phyloP scores from a whole-genome alignment of 768 basidiomycete species.

The Tubosaeta sp. region DNA sequence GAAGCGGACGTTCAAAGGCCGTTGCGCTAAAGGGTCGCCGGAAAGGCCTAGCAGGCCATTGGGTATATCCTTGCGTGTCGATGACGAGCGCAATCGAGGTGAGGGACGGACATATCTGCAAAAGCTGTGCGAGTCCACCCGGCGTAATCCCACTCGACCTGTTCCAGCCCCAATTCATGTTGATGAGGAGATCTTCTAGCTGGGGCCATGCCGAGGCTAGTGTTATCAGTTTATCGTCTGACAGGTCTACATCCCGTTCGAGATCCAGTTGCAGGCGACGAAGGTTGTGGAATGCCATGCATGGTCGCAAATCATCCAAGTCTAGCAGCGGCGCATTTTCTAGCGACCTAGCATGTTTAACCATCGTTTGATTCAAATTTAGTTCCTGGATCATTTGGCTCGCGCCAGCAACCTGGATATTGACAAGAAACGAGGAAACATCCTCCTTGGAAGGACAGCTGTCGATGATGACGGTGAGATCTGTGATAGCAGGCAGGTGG shows the following conservation, averaged over 20 bases:
- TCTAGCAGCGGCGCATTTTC: not conserved
- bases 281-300: conserved; percentile 1
- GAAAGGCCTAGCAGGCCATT: not conserved
- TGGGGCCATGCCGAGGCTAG: conserved; percentile 8
- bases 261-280: not conserved
- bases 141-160: conserved; percentile 3
- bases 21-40: not conserved
- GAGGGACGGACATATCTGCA: not conserved
- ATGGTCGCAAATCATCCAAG: not conserved
- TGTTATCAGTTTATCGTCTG: not conserved
- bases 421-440: not conserved
- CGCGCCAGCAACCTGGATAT: not conserved
- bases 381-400: not conserved
- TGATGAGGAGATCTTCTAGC: conserved; percentile 5
- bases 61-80: not conserved
- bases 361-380: not conserved
- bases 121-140: not conserved
- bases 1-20: not conserved
- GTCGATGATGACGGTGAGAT: not conserved
- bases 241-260: not conserved
- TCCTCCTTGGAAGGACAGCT: not conserved
- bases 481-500: not conserved
- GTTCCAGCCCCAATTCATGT: conserved; percentile 7
- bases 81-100: not conserved
- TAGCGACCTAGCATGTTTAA: too few relatives aligned